phyloP scores from a whole-genome alignment of 192 early-diverging fungal genomes.

The Allomyces javanicus region DNA sequence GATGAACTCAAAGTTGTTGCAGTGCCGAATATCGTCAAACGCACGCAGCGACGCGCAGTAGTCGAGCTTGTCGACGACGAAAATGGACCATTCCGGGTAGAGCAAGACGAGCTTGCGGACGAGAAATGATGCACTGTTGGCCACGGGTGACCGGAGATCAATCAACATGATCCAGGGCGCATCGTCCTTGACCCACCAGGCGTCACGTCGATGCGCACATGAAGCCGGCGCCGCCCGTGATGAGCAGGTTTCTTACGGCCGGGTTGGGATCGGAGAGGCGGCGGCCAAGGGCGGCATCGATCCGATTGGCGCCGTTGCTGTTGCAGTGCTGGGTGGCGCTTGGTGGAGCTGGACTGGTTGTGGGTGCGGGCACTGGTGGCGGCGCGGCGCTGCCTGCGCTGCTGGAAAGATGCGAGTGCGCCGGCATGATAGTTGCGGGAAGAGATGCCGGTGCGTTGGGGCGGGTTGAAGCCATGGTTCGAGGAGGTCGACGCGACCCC shows the following conservation, averaged over 20 bases:
- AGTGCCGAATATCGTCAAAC: slow-evolving; percentile 18
- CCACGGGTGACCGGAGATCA: not conserved
- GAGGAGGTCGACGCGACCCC: no score
- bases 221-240: slow-evolving; percentile 70
- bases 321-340: no score
- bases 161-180: not conserved
- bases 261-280: not conserved
- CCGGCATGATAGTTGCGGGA: no score
- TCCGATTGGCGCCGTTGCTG: no score
- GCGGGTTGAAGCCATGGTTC: no score
- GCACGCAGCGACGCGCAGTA: slow-evolving; percentile 52
- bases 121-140: slow-evolving; percentile 39
- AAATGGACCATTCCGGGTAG: slow-evolving; percentile 47
- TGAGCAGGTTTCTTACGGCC: slow-evolving; percentile 35
- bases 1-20: slow-evolving; percentile 40
- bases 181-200: not conserved
- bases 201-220: slow-evolving; percentile 28
- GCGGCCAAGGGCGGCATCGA: no score
- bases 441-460: no score
- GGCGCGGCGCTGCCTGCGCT: no score
- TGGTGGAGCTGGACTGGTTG: no score
- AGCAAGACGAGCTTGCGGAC: slow-evolving; percentile 34
- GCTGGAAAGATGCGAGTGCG: no score
- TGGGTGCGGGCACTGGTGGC: no score
- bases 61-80: slow-evolving; percentile 53